Conservation (phyloP, 2,329 filamentous ascomycete species). For the Colletotrichum camelliae region DNA sequence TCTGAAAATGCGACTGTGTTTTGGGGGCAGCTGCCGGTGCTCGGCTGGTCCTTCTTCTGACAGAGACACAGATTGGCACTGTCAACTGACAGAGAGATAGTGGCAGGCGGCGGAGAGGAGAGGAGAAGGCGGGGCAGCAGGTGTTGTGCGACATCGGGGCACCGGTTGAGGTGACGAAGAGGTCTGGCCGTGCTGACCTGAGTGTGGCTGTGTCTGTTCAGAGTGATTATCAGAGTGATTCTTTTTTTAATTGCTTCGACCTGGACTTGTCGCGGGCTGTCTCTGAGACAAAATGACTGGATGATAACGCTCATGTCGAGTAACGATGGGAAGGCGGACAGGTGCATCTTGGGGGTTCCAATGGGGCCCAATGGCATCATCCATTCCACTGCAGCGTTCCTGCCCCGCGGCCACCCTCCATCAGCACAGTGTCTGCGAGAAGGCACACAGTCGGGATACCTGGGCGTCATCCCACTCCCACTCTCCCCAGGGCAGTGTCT, state of each 20-base stretch:
- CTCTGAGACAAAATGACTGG: background rate
- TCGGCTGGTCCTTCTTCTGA: background rate
- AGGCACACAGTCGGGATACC: background rate
- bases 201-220: background rate
- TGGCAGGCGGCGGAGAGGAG: background rate
- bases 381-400: conserved; percentile 6
- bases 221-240: background rate
- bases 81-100: background rate
- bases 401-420: conserved; percentile 3
- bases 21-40: background rate
- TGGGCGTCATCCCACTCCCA: background rate
- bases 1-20: conserved; percentile 4
- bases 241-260: background rate
- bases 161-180: background rate
- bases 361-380: conserved; percentile 2
- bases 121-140: background rate
- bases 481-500: too few species aligned
- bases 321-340: background rate
- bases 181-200: background rate
- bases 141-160: background rate
- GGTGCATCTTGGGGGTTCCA: background rate
- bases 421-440: background rate
- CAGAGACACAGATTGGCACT: background rate
- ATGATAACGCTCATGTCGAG: background rate
- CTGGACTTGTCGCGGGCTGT: background rate